Evolutionary conservation across 768 basidiomycete species (phyloP), one percentile per base, ranked within the genome.

Genomic region (Kwoniella dendrophila): DNA sequence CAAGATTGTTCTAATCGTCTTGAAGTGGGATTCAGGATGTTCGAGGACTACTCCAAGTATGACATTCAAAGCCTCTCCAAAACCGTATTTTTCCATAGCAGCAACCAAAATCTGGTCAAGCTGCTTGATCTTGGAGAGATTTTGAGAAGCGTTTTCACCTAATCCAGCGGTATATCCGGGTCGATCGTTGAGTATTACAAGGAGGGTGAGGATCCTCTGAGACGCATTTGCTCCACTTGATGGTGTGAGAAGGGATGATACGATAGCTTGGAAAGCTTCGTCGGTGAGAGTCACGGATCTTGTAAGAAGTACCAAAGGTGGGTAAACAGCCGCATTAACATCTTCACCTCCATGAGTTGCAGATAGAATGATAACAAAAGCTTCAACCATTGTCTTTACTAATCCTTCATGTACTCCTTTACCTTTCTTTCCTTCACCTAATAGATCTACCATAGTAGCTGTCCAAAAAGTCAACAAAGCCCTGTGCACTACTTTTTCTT

Each of bases 401-500:
- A 80, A 45, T 1, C 67, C 66, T 55, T 79, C 78, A 2, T 58
- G 18, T 14, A 66, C 45, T 14, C 86, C 87, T 67, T 88, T 85
- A 32, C 90, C 71, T 3, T 74, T 66, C 56, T 86, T 83, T 33
- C 77, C 81, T 44, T 83, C 80, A 36, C 86, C 84, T 38, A 99
- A 82, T 71, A 89, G 94, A 40, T 90, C 92, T 33, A 93, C 85
- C 44, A 92, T 79, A 0, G 84, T 85, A 6, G 89, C 87, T 6
- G 89, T 84, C 77, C 91, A 90, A 80, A 97, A 97, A 0, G 87
- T 86, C 44, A 92, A 78, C 16, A 98, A 80, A 0, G 88, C 85
- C 36, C 87, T 87, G 74, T 95, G 87, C 51, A 63, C 77, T 2
- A 71, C 74, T 16, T 73, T 66, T 11, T 74, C 78, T 64, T 80